Base-by-base conservation (phyloP, 306 rosid species). In the Herpetospermum pedunculosum region DNA sequence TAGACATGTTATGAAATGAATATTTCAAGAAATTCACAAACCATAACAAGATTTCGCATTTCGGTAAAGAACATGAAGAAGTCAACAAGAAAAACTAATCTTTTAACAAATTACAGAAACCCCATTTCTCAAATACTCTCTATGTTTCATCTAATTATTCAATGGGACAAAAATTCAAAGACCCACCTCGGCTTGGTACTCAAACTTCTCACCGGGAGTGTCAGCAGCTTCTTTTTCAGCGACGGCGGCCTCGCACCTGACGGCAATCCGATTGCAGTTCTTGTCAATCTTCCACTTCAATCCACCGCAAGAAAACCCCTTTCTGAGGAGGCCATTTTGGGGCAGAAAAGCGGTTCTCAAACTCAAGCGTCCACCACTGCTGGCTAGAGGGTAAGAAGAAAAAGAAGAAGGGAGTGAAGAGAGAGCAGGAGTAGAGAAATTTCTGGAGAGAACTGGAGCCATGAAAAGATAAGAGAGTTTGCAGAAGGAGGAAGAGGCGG, bases 161-260 rank as follows among this genome's bases (percentile, higher is more conserved):
- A 65, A 65, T 40, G 5, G 72, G 12, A 38, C 21, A 10, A 49
- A 72, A 7, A 34, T 52, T 76, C 35, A 78, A 78, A 81, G 15
- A 80, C 88, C 70, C 81, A 95, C 99, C 96, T 95, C 99, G 4
- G 99, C 99, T 79, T 95, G 99, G 84, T 95, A 95, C 84, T 95
- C 93, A 35, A 83, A 91, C 83, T 88, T 88, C 76, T 95, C 99
- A 16, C 92, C 97, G 50, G 89, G 76, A 23, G 83, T 12, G 62
- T 90, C 92, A 9, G 90, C 76, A n/a, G 88, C 87, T 63, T 89
- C 99, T 55, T 83, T 88, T 68, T 95, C 97, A 0, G 96, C 97
- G 14, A 95, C 96, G 14, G 88, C 91, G 3, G 96, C 96, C 43
- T 87, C 99, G 38, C 99, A 91, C 23, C 92, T 86, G 1, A 94